Base-by-base conservation (phyloP, 2,329 filamentous ascomycete genomes). In the Cordyceps tenuipes region DNA sequence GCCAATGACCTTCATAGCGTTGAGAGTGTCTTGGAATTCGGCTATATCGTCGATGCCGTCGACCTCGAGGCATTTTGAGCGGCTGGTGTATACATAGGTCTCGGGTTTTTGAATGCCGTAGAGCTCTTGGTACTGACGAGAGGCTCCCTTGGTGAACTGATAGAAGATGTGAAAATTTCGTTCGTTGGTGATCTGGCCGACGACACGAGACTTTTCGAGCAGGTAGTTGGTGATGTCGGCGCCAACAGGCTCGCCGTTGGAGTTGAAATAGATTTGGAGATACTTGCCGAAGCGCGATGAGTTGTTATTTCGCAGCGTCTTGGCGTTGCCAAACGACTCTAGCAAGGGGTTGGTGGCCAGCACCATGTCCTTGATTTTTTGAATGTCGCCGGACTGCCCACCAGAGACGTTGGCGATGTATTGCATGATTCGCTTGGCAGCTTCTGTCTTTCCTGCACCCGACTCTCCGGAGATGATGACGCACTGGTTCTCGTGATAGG, bases 121-220 rank as follows among this genome's bases (percentile, higher is more conserved):
- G n/a, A 80, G 86, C 68, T 94, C 86, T 71, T 91, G 82, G 74
- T 97, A 95, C 62, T 88, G 84, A 66, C 88, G 82, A n/a, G 91
- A 89, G 10, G 93, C 93, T 4, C 90, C 91, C 76, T 97, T 99
- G 51, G 94, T 90, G 74, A 97, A 97, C 74, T 99, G 94, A 76
- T 99, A 99, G 74, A 99, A 99, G 69, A 99, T 97, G 76, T 99
- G 94, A 75, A 99, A 99, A 76, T 96, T 97, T 67, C 94, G 86
- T 81, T 99, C 94, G 72, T 97, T 96, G 61, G 78, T 81, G 67
- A 97, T 97, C 77, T 97, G 94, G 17, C 93, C 91, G 10, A 96
- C 91, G 19, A 99, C 94, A 77, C 94, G 84, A 52, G 90, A 87
- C 79, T 97, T 97, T 73, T 99, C 94, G 57, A 99, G 81, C 26